Evolutionary conservation across 495 filamentous ascomycete species (phyloP).

Genomic region (Trichoderma virens): DNA sequence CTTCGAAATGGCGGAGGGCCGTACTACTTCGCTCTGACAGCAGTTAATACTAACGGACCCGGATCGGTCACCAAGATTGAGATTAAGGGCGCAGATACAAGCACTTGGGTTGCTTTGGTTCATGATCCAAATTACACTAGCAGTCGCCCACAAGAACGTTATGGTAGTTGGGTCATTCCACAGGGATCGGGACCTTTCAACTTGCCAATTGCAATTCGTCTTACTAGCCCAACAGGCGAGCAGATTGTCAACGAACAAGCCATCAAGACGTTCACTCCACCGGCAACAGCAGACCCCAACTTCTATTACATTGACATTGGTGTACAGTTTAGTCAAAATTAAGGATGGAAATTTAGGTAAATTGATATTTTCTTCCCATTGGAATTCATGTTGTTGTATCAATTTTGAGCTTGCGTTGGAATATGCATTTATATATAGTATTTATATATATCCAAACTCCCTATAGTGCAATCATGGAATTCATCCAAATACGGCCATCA

Average conservation of each 20-base stretch:
- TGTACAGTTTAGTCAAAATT: not conserved
- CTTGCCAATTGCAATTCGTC: not conserved
- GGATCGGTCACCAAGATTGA: not conserved
- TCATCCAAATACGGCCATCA: too few species aligned
- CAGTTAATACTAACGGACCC: not conserved
- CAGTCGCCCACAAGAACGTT: slow-evolving; percentile 1
- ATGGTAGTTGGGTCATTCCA: not conserved
- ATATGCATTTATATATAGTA: too few species aligned
- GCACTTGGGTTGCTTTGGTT: not conserved
- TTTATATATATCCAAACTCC: too few species aligned
- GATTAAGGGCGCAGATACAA: not conserved
- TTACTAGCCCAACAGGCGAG: not conserved
- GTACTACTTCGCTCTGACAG: not conserved
- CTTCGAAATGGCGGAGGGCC: not conserved
- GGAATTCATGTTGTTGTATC: too few species aligned
- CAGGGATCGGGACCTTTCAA: slow-evolving; percentile 2
- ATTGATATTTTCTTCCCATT: too few species aligned
- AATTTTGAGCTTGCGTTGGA: too few species aligned
- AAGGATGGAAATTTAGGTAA: not conserved
- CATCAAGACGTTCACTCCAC: not conserved
- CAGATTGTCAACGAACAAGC: not conserved
- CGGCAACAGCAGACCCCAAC: not conserved
- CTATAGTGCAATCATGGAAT: too few species aligned
- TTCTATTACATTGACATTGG: slow-evolving; percentile 3
- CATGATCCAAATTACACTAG: slow-evolving; percentile 1